A percentile compares a stretch with the other conserved stretches of the same genome.
These are phyloP conservation scores for Beta corolliflora DNA, from an alignment of 179 eudicot species.

Conservation along the genomic window DNA sequence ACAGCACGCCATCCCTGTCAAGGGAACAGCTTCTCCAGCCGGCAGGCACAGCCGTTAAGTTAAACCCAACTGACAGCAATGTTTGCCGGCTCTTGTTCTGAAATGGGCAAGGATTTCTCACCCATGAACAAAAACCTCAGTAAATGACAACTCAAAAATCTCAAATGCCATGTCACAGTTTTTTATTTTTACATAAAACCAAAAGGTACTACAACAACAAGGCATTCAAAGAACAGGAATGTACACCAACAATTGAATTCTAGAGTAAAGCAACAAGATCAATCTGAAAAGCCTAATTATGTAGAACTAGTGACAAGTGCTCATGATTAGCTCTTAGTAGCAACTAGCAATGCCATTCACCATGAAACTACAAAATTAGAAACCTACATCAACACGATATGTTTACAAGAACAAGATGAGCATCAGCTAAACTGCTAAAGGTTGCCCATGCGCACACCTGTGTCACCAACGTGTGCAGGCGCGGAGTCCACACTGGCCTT, in stretches of 20 bases:
- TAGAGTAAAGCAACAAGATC: not conserved
- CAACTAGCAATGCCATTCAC: constrained; percentile 1
- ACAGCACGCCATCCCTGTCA: no score
- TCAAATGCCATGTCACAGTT: not conserved
- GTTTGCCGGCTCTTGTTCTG: no score
- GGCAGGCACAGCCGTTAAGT: no score
- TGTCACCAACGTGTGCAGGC: constrained; percentile 40
- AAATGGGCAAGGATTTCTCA: not conserved
- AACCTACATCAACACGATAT: not conserved
- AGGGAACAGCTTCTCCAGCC: no score
- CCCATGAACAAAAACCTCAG: not conserved
- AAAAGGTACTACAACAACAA: not conserved
- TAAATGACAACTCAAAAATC: not conserved
- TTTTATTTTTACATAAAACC: not conserved
- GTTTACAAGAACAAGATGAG: not conserved
- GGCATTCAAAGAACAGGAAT: constrained; percentile 5
- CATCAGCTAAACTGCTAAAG: constrained; percentile 17
- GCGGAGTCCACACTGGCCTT: constrained; percentile 48
- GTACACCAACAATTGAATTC: not conserved
- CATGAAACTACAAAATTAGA: not conserved
- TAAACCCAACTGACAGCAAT: no score
- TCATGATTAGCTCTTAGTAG: not conserved
- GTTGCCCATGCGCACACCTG: constrained; percentile 77
- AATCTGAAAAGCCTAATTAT: constrained; percentile 12
- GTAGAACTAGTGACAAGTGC: no score